phyloP scores from a whole-genome alignment of 1,284 basidiomycete genomes.

The Cutaneotrichosporon sp. region DNA sequence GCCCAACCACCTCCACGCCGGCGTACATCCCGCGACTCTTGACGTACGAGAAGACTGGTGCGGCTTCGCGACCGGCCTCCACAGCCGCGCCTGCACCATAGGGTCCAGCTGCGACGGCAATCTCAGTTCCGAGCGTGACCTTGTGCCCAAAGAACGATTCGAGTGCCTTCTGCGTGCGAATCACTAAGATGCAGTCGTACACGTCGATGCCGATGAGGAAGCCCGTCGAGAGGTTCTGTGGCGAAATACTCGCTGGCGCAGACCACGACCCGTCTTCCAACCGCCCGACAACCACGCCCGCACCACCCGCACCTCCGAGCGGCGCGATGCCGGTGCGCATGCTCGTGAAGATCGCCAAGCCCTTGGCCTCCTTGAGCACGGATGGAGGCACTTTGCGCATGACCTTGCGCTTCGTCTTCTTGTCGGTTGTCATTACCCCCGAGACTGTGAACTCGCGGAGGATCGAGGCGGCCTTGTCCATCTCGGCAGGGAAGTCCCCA shows the following conservation, averaged over 20 bases:
- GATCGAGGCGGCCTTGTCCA: constrained; percentile 58
- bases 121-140: constrained; percentile 57
- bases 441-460: constrained; percentile 55
- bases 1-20: constrained; percentile 55
- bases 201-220: constrained; percentile 55
- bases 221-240: constrained; percentile 56
- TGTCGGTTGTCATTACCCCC: constrained; percentile 40
- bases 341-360: constrained; percentile 57
- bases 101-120: constrained; percentile 58
- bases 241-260: constrained; percentile 56
- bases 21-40: constrained; percentile 54
- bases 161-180: constrained; percentile 56
- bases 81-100: constrained; percentile 56
- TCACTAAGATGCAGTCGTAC: constrained; percentile 55
- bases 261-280: constrained; percentile 57
- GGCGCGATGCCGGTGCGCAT: constrained; percentile 58
- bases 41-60: constrained; percentile 54
- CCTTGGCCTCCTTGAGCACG: constrained; percentile 55
- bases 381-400: constrained; percentile 58
- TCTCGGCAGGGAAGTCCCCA: constrained; percentile 56
- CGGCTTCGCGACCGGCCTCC: constrained; percentile 54
- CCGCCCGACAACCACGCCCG: constrained; percentile 54
- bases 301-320: constrained; percentile 58
- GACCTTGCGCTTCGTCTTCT: constrained; percentile 53
- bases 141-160: constrained; percentile 58